A percentile compares a stretch with the other conserved stretches of the same genome.
phyloP scores from a whole-genome alignment of 805 yeast species.

The Candida glaebosa region DNA sequence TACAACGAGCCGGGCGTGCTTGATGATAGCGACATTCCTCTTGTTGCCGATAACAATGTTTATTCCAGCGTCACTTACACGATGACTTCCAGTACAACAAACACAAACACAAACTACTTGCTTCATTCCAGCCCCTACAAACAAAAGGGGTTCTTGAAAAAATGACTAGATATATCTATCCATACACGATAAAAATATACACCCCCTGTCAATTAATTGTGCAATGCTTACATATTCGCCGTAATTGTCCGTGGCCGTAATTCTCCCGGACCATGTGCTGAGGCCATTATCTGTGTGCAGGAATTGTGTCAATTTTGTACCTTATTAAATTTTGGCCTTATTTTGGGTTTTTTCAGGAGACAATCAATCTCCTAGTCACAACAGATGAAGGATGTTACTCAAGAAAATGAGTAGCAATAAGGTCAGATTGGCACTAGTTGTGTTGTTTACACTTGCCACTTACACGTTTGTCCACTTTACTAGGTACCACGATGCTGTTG shows the following conservation, averaged over 20 bases:
- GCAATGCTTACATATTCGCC: neutral
- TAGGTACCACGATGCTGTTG: no score
- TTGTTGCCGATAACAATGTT: conserved; percentile 36
- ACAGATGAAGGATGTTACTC: no score
- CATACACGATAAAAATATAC: no score
- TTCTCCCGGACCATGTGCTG: neutral
- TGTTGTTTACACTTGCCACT: no score
- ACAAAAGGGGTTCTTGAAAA: conserved; percentile 30
- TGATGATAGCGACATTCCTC: conserved; percentile 19
- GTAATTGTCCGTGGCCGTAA: neutral
- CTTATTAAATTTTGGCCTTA: no score
- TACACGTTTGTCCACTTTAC: no score
- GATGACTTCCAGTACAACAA: conserved; percentile 27
- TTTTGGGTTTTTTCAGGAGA: neutral
- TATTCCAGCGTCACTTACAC: conserved; percentile 58
- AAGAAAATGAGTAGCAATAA: no score
- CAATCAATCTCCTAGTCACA: no score
- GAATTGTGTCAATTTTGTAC: neutral
- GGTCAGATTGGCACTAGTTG: no score
- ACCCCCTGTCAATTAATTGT: no score
- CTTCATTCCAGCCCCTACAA: conserved; percentile 17
- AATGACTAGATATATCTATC: conserved; percentile 12
- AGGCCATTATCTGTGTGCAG: neutral
- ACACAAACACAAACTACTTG: neutral
- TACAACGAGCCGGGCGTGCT: conserved; percentile 52